These are phyloP conservation scores for Agaricales sp. DNA, from an alignment of 1,284 basidiomycete species.

Conservation along the genomic window DNA sequence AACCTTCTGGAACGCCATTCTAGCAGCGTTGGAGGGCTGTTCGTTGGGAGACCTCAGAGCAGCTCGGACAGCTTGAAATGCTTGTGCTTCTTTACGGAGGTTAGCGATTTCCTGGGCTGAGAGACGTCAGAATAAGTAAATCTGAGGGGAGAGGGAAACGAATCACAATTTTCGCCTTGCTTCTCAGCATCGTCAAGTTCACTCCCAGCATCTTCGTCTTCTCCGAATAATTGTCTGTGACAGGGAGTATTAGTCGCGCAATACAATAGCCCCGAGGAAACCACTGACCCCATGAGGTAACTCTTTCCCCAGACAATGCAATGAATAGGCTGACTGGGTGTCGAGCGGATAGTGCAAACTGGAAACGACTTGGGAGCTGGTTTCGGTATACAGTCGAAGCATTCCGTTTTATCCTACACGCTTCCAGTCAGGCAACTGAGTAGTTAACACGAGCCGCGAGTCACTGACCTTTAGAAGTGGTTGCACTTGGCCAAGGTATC, in stretches of 20 bases:
- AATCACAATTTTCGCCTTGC: slow-evolving; percentile 70
- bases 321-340: slow-evolving; percentile 95
- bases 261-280: not conserved
- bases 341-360: slow-evolving; percentile 97
- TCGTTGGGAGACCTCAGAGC: slow-evolving; percentile 40
- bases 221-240: slow-evolving; percentile 85
- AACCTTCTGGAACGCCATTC: slow-evolving; percentile 81
- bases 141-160: not conserved
- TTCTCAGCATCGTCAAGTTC: slow-evolving; percentile 84
- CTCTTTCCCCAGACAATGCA: slow-evolving; percentile 99
- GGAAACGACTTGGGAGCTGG: slow-evolving; percentile 91
- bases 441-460: no score
- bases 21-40: slow-evolving; percentile 43
- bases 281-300: slow-evolving; percentile 86
- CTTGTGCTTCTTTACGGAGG: slow-evolving; percentile 80
- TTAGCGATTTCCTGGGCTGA: slow-evolving; percentile 85
- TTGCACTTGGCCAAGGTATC: slow-evolving; percentile 85
- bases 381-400: slow-evolving; percentile 89
- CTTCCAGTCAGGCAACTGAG: no score
- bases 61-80: slow-evolving; percentile 74
- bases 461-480: slow-evolving; percentile 57
- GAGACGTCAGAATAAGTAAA: slow-evolving; percentile 4
- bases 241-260: not conserved
- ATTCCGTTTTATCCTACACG: slow-evolving; percentile 76
- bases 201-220: slow-evolving; percentile 68